These are phyloP conservation scores for Magnusiomyces sp. DNA, from an alignment of 1,139 yeast genomes.

Conservation along the genomic window DNA sequence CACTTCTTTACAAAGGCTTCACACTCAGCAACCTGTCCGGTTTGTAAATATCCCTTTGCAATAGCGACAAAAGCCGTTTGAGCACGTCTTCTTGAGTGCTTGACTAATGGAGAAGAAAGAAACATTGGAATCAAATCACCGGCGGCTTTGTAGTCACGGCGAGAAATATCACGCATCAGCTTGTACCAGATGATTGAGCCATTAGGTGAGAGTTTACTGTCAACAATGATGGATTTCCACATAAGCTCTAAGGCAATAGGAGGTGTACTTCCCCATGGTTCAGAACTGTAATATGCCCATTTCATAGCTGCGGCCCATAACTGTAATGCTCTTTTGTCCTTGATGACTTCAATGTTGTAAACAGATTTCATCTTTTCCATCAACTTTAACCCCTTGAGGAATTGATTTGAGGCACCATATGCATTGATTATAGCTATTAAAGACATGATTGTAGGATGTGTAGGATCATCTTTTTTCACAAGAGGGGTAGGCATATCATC, in stretches of 20 bases:
- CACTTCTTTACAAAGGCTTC: background rate
- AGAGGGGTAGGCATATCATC: slow-evolving; percentile 2
- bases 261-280: slow-evolving; percentile 23
- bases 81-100: background rate
- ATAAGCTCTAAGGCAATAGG: slow-evolving; percentile 20
- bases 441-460: slow-evolving; percentile 25
- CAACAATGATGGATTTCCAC: slow-evolving; percentile 20
- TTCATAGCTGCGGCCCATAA: slow-evolving; percentile 27
- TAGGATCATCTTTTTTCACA: slow-evolving; percentile 14
- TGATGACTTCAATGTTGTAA: slow-evolving; percentile 22
- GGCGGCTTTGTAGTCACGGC: slow-evolving; percentile 5
- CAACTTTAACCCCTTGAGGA: slow-evolving; percentile 24
- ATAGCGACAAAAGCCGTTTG: background rate
- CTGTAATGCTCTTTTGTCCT: slow-evolving; percentile 16
- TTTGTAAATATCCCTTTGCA: slow-evolving; percentile 1
- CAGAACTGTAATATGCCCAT: slow-evolving; percentile 22
- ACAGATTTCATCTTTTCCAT: slow-evolving; percentile 19
- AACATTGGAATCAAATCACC: slow-evolving; percentile 2
- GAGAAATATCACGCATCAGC: background rate
- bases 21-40: background rate
- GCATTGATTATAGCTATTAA: slow-evolving; percentile 28
- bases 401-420: slow-evolving; percentile 24
- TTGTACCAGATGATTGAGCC: slow-evolving; percentile 11
- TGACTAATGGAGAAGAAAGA: background rate
- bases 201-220: slow-evolving; percentile 13